Evolutionary conservation across 1,284 basidiomycete genomes (phyloP), one percentile per base, ranked within the genome.

Genomic region (Melampsora abietis-canadensis): DNA sequence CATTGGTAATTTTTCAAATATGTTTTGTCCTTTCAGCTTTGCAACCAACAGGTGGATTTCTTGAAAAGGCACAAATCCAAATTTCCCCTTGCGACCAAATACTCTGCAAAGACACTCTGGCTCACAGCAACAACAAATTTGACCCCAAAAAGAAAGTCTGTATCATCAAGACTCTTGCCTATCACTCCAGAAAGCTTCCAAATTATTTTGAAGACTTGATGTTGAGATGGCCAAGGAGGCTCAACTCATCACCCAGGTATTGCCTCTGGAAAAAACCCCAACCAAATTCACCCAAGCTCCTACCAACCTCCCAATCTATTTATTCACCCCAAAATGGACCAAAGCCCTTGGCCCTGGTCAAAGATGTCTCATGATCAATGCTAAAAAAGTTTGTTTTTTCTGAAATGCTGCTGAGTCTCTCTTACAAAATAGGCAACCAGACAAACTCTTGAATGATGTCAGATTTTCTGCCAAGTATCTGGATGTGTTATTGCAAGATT

Each of bases 271-370:
- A 4, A 3, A 8, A n/a, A n/a, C 44, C 19, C 27, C 59, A 14
- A 62, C 68, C 19, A 34, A 2, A 10, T 69, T 61, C 68, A 60
- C 31, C 4, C 21, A 14, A 3, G 57, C 62, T 31, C 62, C 62
- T 40, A 40, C 31, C 19, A 34, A 46, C 34, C 21, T 74, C n/a
- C 70, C 70, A 21, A 74, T 74, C 24, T 34, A 74, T 30, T 74
- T 73, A 30, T 73, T 66, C 44, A 3, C 17, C 63, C 62, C 31
- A 4, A 59, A 59, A 44, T 73, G 70, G 70, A 66, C 31, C 54
- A 54, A 61, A 19, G 34, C 30, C 24, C n/a, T 74, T 4, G 27
- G 40, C 15, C 47, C 24, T 27, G 17, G 37, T 47, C 70, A 73
- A 31, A 40, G 63, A 54, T 40, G 54, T 10, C 40, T 61, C 4